Base-by-base conservation (phyloP, 768 basidiomycete genomes). In the Lentinus tigrinus region DNA sequence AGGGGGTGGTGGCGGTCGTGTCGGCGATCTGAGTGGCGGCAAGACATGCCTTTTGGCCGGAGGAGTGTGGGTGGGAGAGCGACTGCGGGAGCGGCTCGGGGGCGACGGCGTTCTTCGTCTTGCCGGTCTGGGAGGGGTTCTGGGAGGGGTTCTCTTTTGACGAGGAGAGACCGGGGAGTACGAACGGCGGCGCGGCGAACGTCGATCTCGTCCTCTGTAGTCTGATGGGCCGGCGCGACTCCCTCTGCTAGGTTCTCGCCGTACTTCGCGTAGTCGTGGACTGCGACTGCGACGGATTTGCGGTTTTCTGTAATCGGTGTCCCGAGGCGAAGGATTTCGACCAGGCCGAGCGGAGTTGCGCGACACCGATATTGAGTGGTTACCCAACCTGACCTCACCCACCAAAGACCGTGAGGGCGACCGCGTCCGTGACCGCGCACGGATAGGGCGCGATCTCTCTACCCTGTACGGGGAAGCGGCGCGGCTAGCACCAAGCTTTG, bases 71-170 rank as follows among this genome's bases (percentile, higher is more conserved):
- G 57, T 58, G 9, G 57, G 56, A 9, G 57, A 58, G 1, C 57
- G 57, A 31, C 57, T 58, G 26, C 62, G 62, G 3, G 62, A 63
- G 11, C 62, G 62, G 36, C 60, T 61, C 9, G 60, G 60, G 7
- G 54, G 59, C 1, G 51, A 53, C 0, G 34, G 54, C 1, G 51
- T 42, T 1, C 55, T 51, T 19, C 28, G 48, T 8, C 56, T 38
- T 2, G 23, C 17, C 16, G 48, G 50, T 19, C 24, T 27, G 19
- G 36, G 38, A 9, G 60, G 59, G 21, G 49, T 56, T 16, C 24
- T 46, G 6, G 26, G 38, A 9, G 60, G 59, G 21, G 49, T 56
- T 14, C 47, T 52, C 27, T 46, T 61, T 21, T 51, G 60, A 4
- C 28, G 34, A 3, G 59, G 49, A 13, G 54, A 50, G 7, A 28